A percentile compares a stretch with the other conserved stretches of the same genome.
These are phyloP conservation scores for Pilatotrama ljubarskyi DNA, from an alignment of 768 basidiomycete genomes.

Conservation along the genomic window DNA sequence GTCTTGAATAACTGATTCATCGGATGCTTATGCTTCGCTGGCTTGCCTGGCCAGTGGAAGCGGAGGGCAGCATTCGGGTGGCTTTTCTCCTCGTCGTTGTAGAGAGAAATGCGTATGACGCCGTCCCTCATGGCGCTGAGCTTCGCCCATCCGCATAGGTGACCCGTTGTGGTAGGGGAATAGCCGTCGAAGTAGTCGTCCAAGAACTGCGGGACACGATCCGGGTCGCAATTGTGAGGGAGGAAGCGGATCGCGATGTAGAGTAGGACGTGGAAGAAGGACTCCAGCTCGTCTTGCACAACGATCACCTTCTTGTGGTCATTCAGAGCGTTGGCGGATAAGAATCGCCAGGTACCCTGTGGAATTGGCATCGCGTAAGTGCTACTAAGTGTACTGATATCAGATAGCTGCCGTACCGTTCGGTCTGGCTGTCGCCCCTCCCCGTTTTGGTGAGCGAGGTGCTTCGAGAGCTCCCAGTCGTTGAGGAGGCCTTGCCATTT, in stretches of 20 bases:
- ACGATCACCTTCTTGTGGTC: background rate
- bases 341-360: conserved; percentile 15
- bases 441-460: background rate
- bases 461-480: conserved; percentile 14
- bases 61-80: background rate
- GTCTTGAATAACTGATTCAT: background rate
- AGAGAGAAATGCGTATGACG: background rate
- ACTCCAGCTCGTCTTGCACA: conserved; percentile 12
- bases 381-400: background rate
- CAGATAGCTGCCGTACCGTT: background rate
- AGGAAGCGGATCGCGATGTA: conserved; percentile 16
- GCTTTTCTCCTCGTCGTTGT: background rate
- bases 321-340: background rate
- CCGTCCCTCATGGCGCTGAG: background rate
- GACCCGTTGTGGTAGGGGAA: background rate
- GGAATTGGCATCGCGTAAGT: background rate
- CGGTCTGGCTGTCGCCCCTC: conserved; percentile 7
- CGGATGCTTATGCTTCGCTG: background rate
- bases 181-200: conserved; percentile 10
- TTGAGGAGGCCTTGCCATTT: background rate
- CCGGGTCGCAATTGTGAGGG: conserved; percentile 13
- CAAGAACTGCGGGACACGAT: conserved; percentile 7
- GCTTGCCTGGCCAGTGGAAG: background rate
- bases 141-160: background rate
- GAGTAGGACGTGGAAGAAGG: conserved; percentile 11